Evolutionary conservation across 1,284 basidiomycete species (phyloP).

Genomic region (Sanghuangporus baumii): DNA sequence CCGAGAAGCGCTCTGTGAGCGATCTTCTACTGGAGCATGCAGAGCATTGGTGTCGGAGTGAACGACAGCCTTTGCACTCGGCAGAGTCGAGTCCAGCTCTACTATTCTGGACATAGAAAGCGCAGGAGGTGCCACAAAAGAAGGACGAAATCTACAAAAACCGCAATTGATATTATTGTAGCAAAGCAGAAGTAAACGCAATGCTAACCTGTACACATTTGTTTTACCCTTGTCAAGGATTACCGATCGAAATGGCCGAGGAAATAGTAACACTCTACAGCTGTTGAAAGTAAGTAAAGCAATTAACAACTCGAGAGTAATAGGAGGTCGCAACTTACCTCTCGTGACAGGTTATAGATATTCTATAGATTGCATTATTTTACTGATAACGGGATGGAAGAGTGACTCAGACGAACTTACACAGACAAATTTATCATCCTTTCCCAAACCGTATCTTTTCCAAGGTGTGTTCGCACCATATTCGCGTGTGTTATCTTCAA

Average conservation of each 20-base stretch:
- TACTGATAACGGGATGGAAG: no score
- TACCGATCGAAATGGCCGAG: not conserved
- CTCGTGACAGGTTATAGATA: conserved; percentile 3
- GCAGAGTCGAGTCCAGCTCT: no score
- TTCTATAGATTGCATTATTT: not conserved
- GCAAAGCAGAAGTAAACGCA: not conserved
- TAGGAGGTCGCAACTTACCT: not conserved
- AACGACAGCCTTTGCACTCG: no score
- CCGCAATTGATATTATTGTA: no score
- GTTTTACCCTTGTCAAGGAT: not conserved
- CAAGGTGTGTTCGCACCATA: not conserved
- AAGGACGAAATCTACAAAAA: no score
- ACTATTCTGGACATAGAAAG: no score
- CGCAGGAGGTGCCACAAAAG: no score
- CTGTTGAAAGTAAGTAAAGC: not conserved
- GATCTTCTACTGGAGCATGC: no score
- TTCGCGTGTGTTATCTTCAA: not conserved
- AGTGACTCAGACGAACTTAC: not conserved
- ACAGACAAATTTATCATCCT: not conserved
- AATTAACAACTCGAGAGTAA: not conserved
- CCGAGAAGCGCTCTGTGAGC: no score
- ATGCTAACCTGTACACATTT: not conserved
- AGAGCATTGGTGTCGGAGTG: no score
- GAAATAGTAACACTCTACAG: not conserved
- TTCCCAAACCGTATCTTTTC: not conserved